Evolutionary conservation across 805 yeast species (phyloP), one percentile per base, ranked within the genome.

Genomic region (Wickerhamiella cacticola): DNA sequence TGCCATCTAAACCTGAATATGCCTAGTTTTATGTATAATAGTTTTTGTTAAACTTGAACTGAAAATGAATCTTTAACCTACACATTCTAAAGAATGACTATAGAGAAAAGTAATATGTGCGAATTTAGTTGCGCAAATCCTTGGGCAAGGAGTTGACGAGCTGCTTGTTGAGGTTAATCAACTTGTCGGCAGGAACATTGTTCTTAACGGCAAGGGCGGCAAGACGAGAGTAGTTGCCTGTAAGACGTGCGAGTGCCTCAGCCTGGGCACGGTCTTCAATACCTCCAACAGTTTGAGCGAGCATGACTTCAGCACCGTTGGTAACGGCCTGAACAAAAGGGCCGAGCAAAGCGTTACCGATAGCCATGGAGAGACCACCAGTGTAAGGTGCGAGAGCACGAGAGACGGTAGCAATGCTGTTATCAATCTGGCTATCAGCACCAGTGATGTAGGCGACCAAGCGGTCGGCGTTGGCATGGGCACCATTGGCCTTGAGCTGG

Each of bases 351-450:
- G 48, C 45, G 31, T 50, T 47, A 34, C 49, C 55, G 28, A 55
- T 41, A 13, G 50, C 53, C 52, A 41, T 24, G 21, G 53, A 48
- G 12, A 48, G 33, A 29, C 58, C 58, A 29, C 45, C 46, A 24
- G 55, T 52, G 6, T 50, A 21, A 24, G 54, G 54, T 4, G 53
- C 51, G 8, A 54, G 52, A 13, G 54, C 52, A 2, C 47, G 24
- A 22, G 49, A 28, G n/a, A 48, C 48, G 19, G 54, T 50, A 7
- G 54, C 62, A 24, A 57, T 47, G 41, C 56, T 55, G 46, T 59
- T 59, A 48, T 60, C 63, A 42, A 56, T 57, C 52, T 59, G 63
- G 21, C 60, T 57, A 45, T 60, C 65, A 21, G 61, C 54, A n/a
- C 63, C 64, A 25, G 63, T 57, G 36, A 61, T n/a, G n/a, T n/a